Evolutionary conservation across 1,284 basidiomycete genomes (phyloP).

Genomic region (Heterobasidion irregulare): DNA sequence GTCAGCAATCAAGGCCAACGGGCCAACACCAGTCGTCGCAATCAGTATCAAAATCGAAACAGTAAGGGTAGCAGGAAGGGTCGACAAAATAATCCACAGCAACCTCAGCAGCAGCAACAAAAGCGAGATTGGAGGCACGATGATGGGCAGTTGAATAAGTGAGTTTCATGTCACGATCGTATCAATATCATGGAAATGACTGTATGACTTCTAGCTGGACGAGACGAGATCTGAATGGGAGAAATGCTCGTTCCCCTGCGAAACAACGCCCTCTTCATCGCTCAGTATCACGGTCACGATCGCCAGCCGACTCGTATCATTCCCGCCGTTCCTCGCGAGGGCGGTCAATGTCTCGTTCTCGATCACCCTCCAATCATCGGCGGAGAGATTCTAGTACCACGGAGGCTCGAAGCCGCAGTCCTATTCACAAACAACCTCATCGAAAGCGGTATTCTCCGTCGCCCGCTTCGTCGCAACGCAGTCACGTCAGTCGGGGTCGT

Average conservation of each 20-base stretch:
- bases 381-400: conserved; percentile 40
- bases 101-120: conserved; percentile 23
- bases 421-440: conserved; percentile 17
- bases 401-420: conserved; percentile 23
- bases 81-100: conserved; percentile 18
- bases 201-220: conserved; percentile 20
- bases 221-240: conserved; percentile 21
- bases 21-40: conserved; percentile 28
- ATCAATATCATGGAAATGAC: conserved; percentile 6
- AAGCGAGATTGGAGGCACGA: conserved; percentile 54
- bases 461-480: conserved; percentile 29
- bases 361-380: conserved; percentile 40
- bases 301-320: conserved; percentile 52
- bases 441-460: conserved; percentile 21
- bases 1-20: conserved; percentile 22
- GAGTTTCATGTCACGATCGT: conserved; percentile 17
- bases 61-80: conserved; percentile 22
- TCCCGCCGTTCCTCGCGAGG: conserved; percentile 58
- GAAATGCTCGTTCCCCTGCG: conserved; percentile 20
- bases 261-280: conserved; percentile 22
- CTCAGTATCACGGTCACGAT: conserved; percentile 42
- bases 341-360: conserved; percentile 54
- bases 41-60: conserved; percentile 46
- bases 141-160: conserved; percentile 67
- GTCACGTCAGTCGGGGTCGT: conserved; percentile 19